Conservation (phyloP, 1,284 basidiomycete species). For the Ceratobasidium sp. region DNA sequence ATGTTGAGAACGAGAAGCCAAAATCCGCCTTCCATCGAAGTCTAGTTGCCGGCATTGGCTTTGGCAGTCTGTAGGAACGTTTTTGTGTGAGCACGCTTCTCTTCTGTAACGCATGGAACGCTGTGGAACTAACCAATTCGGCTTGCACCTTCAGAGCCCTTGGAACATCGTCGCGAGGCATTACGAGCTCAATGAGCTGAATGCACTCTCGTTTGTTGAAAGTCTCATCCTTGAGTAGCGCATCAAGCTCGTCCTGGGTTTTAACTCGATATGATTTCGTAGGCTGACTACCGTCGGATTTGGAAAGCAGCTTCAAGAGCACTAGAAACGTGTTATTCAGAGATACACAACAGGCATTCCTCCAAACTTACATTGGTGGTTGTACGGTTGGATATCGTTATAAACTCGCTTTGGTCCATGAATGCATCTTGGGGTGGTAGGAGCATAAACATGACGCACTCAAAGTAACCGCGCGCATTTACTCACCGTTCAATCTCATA, state of each 20-base stretch:
- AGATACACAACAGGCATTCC: background rate
- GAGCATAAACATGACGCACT: background rate
- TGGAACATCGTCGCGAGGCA: slow-evolving; percentile 81
- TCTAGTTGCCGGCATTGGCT: slow-evolving; percentile 24
- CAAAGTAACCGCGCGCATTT: slow-evolving; percentile 64
- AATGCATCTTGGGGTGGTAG: slow-evolving; percentile 49
- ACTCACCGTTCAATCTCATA: slow-evolving; percentile 89
- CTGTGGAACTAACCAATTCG: slow-evolving; percentile 56
- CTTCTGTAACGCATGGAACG: background rate
- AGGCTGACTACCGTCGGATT: slow-evolving; percentile 64
- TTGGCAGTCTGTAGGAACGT: slow-evolving; percentile 10
- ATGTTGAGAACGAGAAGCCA: background rate
- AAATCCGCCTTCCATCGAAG: background rate
- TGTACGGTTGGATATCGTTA: slow-evolving; percentile 60
- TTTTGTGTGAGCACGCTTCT: background rate
- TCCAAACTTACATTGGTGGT: slow-evolving; percentile 66
- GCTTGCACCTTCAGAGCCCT: slow-evolving; percentile 67
- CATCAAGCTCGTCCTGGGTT: slow-evolving; percentile 73
- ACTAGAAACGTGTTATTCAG: slow-evolving; percentile 1
- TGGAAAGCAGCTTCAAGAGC: slow-evolving; percentile 55
- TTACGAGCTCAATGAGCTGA: slow-evolving; percentile 83
- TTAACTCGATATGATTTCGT: slow-evolving; percentile 75
- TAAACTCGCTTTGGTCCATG: slow-evolving; percentile 58
- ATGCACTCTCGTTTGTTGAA: slow-evolving; percentile 74
- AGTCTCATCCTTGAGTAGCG: slow-evolving; percentile 67